Evolutionary conservation across 306 rosid species (phyloP).

Genomic region (Dalbergia cochinchinensis): DNA sequence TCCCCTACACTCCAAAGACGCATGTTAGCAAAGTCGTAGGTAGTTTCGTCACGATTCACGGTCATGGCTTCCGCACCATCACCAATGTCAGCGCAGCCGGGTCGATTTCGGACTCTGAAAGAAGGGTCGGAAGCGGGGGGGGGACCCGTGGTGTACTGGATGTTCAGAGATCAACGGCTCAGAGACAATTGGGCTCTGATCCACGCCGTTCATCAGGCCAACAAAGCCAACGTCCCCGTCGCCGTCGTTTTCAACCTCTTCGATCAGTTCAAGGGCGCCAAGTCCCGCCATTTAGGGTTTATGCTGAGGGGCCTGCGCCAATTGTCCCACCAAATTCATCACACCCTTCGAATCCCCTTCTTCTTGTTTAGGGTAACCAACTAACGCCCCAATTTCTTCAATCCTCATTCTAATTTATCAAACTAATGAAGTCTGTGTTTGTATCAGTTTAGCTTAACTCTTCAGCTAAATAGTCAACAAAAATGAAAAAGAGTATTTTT

Average conservation of each 20-base stretch:
- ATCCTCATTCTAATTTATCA: neutral
- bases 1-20: slow-evolving; percentile 15
- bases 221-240: slow-evolving; percentile 70
- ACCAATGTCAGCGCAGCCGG: slow-evolving; percentile 52
- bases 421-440: neutral
- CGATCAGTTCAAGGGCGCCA: slow-evolving; percentile 82
- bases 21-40: slow-evolving; percentile 34
- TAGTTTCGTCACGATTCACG: neutral
- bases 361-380: slow-evolving; percentile 70
- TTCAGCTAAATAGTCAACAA: too few species aligned
- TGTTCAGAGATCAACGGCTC: slow-evolving; percentile 93
- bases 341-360: slow-evolving; percentile 73
- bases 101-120: slow-evolving; percentile 69
- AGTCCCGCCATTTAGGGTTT: slow-evolving; percentile 89
- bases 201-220: slow-evolving; percentile 84
- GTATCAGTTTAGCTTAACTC: too few species aligned
- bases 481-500: too few species aligned
- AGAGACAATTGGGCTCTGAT: slow-evolving; percentile 92
- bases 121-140: slow-evolving; percentile 52
- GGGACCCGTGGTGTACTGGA: slow-evolving; percentile 96
- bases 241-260: slow-evolving; percentile 91
- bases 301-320: slow-evolving; percentile 83
- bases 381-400: neutral
- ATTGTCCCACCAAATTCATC: slow-evolving; percentile 55
- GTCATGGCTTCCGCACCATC: slow-evolving; percentile 58